Evolutionary conservation across 768 basidiomycete species (phyloP).

Genomic region (Tulasnella sp.): DNA sequence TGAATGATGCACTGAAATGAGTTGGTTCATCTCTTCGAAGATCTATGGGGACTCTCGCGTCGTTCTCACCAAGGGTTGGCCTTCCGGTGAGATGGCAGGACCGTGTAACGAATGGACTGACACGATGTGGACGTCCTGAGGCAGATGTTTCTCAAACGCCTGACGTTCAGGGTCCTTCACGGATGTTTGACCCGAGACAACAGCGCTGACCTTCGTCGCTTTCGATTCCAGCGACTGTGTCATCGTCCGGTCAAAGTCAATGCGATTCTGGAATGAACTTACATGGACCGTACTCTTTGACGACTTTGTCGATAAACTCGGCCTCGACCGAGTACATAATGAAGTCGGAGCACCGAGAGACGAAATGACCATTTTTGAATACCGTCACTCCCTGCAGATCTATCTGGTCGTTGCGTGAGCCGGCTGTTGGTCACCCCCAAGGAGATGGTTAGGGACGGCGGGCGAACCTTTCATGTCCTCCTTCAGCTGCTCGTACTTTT

Average conservation of each 20-base stretch:
- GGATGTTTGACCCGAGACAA: slow-evolving; percentile 92
- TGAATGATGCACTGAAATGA: slow-evolving; percentile 43
- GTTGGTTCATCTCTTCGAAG: background rate
- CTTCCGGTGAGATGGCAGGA: slow-evolving; percentile 73
- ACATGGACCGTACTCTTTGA: slow-evolving; percentile 88
- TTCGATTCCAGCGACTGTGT: background rate
- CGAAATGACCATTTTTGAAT: slow-evolving; percentile 69
- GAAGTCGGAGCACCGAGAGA: slow-evolving; percentile 82
- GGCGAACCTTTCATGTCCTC: slow-evolving; percentile 47
- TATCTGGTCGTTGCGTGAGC: slow-evolving; percentile 20
- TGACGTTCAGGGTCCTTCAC: slow-evolving; percentile 88
- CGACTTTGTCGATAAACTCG: slow-evolving; percentile 72
- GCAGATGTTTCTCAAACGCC: slow-evolving; percentile 84
- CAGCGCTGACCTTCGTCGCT: slow-evolving; percentile 88
- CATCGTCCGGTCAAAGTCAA: background rate
- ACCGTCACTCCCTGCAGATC: slow-evolving; percentile 53
- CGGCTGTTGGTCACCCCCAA: background rate
- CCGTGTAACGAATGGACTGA: slow-evolving; percentile 94
- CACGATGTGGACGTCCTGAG: slow-evolving; percentile 75
- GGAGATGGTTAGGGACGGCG: too few relatives aligned
- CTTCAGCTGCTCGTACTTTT: slow-evolving; percentile 53
- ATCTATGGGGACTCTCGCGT: background rate
- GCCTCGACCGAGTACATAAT: slow-evolving; percentile 95
- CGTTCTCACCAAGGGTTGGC: slow-evolving; percentile 71
- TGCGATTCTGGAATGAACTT: slow-evolving; percentile 25